These are phyloP conservation scores for Luffa acutangula DNA, from an alignment of 306 rosid genomes.

Conservation along the genomic window DNA sequence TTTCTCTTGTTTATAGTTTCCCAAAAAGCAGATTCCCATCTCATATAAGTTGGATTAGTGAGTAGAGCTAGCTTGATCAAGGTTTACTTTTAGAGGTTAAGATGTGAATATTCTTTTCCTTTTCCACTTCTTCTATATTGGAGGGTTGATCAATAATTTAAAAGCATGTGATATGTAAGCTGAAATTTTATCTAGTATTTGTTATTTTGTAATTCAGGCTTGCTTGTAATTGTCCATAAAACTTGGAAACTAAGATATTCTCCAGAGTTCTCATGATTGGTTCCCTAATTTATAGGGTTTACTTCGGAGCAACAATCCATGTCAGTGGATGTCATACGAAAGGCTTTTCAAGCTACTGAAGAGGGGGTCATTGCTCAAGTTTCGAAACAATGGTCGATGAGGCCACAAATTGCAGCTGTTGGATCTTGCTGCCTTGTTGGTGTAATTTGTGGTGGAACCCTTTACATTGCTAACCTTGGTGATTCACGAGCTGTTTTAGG, in stretches of 20 bases:
- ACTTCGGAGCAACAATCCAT: constrained; percentile 49
- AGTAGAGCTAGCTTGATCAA: background rate
- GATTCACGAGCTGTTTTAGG: constrained; percentile 65
- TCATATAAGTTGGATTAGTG: background rate
- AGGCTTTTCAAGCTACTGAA: constrained; percentile 59
- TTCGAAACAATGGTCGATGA: constrained; percentile 29
- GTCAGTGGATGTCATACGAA: constrained; percentile 49
- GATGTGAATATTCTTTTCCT: background rate
- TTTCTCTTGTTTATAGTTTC: background rate
- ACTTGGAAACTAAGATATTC: background rate
- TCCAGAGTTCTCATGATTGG: background rate
- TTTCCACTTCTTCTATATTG: background rate
- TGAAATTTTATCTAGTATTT: background rate
- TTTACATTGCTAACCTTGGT: constrained; percentile 44
- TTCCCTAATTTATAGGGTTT: constrained; percentile 32
- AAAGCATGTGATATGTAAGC: background rate
- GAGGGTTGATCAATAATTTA: background rate
- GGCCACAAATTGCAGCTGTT: constrained; percentile 58
- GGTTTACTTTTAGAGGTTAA: background rate
- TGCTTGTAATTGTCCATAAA: background rate
- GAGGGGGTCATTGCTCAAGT: constrained; percentile 47
- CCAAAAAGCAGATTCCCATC: background rate
- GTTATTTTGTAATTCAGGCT: background rate
- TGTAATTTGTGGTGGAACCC: constrained; percentile 41
- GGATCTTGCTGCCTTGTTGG: constrained; percentile 62